Percentiles rank a stretch among this genome's conserved stretches.
Evolutionary conservation across 805 yeast species (phyloP).

Genomic region (Yamadazyma ubonensis): DNA sequence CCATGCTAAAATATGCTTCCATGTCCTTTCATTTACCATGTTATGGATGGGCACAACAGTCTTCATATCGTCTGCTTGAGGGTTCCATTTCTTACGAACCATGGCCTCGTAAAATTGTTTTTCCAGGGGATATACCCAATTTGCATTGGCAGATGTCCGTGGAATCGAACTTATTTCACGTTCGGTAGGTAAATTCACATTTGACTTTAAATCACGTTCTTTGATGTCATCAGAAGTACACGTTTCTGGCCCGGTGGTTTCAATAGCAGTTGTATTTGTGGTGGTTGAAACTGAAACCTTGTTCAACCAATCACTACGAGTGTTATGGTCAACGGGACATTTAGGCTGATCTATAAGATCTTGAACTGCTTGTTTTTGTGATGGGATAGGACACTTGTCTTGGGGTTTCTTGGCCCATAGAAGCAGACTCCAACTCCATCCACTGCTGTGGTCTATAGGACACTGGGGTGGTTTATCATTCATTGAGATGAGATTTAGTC

Average conservation of each 20-base stretch:
- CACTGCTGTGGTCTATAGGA: conserved; percentile 52
- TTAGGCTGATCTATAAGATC: conserved; percentile 30
- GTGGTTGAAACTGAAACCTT: conserved; percentile 34
- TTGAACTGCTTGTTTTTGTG: conserved; percentile 45
- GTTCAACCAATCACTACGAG: conserved; percentile 37
- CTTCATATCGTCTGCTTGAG: conserved; percentile 78
- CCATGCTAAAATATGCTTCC: conserved; percentile 85
- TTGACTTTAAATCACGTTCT: no score
- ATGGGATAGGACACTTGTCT: not conserved
- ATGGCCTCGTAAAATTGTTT: conserved; percentile 93
- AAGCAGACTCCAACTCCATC: conserved; percentile 35
- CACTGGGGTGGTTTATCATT: conserved; percentile 31
- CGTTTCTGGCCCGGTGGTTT: conserved; percentile 13
- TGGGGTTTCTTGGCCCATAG: conserved; percentile 3
- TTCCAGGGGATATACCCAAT: conserved; percentile 96
- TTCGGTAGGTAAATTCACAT: conserved; percentile 57
- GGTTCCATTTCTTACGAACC: conserved; percentile 87
- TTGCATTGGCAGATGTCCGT: conserved; percentile 55
- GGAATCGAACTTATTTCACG: conserved; percentile 83
- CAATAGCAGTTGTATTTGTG: conserved; percentile 40
- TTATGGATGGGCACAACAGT: conserved; percentile 93
- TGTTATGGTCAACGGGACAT: conserved; percentile 24
- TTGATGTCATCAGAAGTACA: conserved; percentile 20
- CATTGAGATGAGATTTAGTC: conserved; percentile 7
- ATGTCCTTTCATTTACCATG: conserved; percentile 88